Evolutionary conservation across 2,329 filamentous ascomycete species (phyloP), one percentile per base, ranked within the genome.

Genomic region (Parasarocladium wereldwijsianum): DNA sequence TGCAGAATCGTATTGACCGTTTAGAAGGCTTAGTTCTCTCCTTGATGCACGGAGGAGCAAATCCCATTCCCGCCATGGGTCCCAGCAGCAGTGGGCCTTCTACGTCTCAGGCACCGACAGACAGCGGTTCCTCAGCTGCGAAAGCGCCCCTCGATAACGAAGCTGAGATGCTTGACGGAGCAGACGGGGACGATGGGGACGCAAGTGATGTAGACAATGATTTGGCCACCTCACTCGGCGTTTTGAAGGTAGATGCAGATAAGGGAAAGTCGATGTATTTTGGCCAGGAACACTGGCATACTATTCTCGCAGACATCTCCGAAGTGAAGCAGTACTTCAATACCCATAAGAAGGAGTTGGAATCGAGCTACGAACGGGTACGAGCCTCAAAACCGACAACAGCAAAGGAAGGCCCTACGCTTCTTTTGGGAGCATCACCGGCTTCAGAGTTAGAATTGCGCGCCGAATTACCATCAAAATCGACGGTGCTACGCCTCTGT

Each of bases 1-100:
- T 96, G 87, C 87, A 96, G 60, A 93, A 92, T 49, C 80, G 90
- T 51, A 96, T 96, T 58, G 86, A 96, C 60, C 74, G 87, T 44
- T 66, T 96, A 40, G 87, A 96, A 65, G 80, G 82, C 43, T 61
- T 96, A 51, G 87, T 96, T 36, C 58, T 96, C 40, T 92, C 84
- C 17, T 56, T 96, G 47, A 94, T 96, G 87, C 87, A 87, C 47
- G 86, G 82, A 51, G 83, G 83, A 34, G 58, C 67, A 38, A 61
- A 58, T 31, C 46, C 64, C 32, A 63, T 69, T 27, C 39, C 54
- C 7, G 46, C 57, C 8, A 43, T 51, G 24, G 49, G 54, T 27
- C 43, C 47, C n/a, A 40, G 42, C 10, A 45, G 41, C 17, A 44
- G 40, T 26, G 42, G 41, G 5, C 38, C 47, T 12, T 59, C 58